A percentile compares a stretch with the other conserved stretches of the same genome.
These are phyloP conservation scores for Lactifluus piperatus DNA, from an alignment of 768 basidiomycete genomes.

Conservation along the genomic window DNA sequence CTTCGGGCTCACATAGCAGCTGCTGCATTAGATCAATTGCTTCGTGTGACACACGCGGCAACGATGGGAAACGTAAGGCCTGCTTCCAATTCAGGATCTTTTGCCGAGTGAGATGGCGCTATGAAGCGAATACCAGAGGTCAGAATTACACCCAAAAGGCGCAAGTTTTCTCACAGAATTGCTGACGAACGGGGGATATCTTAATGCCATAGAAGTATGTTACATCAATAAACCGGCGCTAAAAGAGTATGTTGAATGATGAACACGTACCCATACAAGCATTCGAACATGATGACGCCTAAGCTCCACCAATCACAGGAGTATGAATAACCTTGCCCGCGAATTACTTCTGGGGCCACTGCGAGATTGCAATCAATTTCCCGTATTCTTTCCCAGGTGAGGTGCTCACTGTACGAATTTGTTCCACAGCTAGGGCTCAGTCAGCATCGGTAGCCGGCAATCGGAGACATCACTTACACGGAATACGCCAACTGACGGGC, in stretches of 20 bases:
- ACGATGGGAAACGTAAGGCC: constrained; percentile 76
- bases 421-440: constrained; percentile 61
- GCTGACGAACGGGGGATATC: constrained; percentile 94
- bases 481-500: constrained; percentile 69
- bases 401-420: constrained; percentile 71
- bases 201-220: constrained; percentile 26
- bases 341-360: constrained; percentile 91
- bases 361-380: constrained; percentile 11
- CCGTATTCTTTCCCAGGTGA: background rate
- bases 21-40: constrained; percentile 82
- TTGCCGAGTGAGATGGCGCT: constrained; percentile 92
- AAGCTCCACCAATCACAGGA: constrained; percentile 99
- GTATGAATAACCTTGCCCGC: constrained; percentile 87
- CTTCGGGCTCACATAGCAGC: constrained; percentile 91
- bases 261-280: constrained; percentile 71
- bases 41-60: constrained; percentile 79
- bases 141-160: background rate
- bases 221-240: constrained; percentile 10
- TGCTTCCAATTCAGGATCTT: constrained; percentile 96
- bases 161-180: constrained; percentile 51
- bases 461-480: constrained; percentile 46
- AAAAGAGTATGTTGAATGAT: constrained; percentile 5
- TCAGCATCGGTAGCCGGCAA: constrained; percentile 9
- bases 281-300: constrained; percentile 95
- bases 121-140: constrained; percentile 19